A percentile compares a stretch with the other conserved stretches of the same genome.
phyloP scores from a whole-genome alignment of 108 stramenopile genomes.

The Fistulifera pelliculosa region DNA sequence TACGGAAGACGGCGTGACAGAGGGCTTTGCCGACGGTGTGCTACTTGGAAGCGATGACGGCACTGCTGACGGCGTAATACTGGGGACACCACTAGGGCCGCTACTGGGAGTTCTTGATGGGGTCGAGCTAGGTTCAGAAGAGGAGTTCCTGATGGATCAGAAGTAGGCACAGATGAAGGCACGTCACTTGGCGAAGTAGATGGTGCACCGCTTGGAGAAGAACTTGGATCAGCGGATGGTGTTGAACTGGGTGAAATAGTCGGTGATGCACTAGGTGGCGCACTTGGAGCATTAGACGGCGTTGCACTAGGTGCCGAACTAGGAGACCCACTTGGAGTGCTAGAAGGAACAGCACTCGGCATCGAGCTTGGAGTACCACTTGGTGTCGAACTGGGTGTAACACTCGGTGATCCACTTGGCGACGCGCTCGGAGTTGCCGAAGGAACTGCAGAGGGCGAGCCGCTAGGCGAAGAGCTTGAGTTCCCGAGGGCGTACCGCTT shows the following conservation, averaged over 20 bases:
- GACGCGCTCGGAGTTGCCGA: background rate
- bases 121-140: no score
- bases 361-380: background rate
- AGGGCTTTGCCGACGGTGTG: background rate
- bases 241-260: conserved; percentile 4
- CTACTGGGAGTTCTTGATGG: background rate
- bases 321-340: background rate
- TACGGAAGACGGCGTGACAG: background rate
- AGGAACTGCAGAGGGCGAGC: background rate
- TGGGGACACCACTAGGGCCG: conserved; percentile 6
- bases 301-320: conserved; percentile 4
- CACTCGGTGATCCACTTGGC: background rate
- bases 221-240: conserved; percentile 4
- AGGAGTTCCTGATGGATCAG: background rate
- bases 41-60: background rate
- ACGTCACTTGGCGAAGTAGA: conserved; percentile 1
- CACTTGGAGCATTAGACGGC: conserved; percentile 1
- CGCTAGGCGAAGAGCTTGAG: background rate
- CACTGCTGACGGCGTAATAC: background rate
- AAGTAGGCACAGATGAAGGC: conserved; percentile 1
- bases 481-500: background rate
- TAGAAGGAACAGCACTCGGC: background rate
- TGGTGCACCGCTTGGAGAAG: conserved; percentile 2
- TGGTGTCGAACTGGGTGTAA: background rate
- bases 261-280: background rate